Evolutionary conservation across 805 yeast genomes (phyloP).

Genomic region (Candida fluviatilis): DNA sequence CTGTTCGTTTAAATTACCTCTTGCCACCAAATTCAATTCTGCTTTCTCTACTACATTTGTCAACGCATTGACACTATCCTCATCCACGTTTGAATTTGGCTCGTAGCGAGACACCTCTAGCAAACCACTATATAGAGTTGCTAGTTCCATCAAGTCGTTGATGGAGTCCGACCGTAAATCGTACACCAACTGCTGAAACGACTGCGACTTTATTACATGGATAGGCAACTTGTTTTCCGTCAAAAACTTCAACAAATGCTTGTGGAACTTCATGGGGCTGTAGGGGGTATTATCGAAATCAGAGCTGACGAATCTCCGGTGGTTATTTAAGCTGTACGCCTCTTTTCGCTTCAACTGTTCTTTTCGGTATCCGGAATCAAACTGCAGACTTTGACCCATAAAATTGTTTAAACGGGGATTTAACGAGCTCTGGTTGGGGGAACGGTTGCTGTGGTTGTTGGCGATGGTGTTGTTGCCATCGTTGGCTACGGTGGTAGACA

Average conservation of each 20-base stretch:
- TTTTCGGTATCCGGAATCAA: slow-evolving; percentile 1
- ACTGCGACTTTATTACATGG: slow-evolving; percentile 43
- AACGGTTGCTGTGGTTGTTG: not conserved
- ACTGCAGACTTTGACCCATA: not conserved
- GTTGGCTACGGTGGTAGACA: not conserved
- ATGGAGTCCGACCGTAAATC: slow-evolving; percentile 48
- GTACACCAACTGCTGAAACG: slow-evolving; percentile 49
- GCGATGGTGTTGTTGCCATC: not conserved
- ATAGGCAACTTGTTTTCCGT: slow-evolving; percentile 51
- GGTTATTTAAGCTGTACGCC: slow-evolving; percentile 8
- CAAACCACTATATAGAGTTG: slow-evolving; percentile 40
- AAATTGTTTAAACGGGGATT: slow-evolving; percentile 1
- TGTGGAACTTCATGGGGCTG: slow-evolving; percentile 44
- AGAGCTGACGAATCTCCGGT: slow-evolving; percentile 20
- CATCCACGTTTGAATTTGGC: slow-evolving; percentile 1
- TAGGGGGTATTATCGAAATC: slow-evolving; percentile 42
- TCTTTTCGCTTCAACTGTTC: slow-evolving; percentile 4
- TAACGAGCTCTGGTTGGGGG: not conserved
- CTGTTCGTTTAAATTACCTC: not conserved
- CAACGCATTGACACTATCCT: not conserved
- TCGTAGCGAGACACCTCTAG: slow-evolving; percentile 38
- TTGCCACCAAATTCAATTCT: slow-evolving; percentile 1
- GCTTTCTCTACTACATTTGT: slow-evolving; percentile 3
- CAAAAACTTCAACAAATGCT: slow-evolving; percentile 46
- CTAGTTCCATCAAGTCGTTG: slow-evolving; percentile 43